Percentiles rank a stretch among this genome's conserved stretches.
phyloP scores from a whole-genome alignment of 768 basidiomycete species.

The Psilocybe cyanescens region DNA sequence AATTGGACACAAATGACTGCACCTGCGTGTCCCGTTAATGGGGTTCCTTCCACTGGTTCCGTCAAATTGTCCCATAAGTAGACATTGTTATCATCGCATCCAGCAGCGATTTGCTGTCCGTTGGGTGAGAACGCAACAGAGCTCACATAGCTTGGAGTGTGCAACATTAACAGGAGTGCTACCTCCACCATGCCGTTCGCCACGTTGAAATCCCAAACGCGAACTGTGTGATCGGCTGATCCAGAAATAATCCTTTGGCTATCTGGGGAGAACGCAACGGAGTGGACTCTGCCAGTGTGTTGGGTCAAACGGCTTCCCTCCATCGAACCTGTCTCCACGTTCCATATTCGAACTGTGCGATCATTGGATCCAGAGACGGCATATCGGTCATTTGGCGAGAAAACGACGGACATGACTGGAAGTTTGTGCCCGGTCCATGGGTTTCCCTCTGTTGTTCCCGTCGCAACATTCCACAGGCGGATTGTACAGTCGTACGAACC shows the following conservation, averaged over 20 bases:
- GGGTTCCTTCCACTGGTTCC: background rate
- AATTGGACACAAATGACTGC: background rate
- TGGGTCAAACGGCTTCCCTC: background rate
- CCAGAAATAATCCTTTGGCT: slow-evolving; percentile 34
- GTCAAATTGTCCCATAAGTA: background rate
- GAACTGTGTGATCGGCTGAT: slow-evolving; percentile 37
- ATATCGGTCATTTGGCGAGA: slow-evolving; percentile 15
- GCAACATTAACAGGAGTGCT: background rate
- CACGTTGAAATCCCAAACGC: slow-evolving; percentile 34
- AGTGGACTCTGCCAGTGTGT: slow-evolving; percentile 12
- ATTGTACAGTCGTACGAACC: background rate
- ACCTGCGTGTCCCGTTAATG: background rate
- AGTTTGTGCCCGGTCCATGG: background rate
- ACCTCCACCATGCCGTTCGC: background rate
- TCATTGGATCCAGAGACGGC: slow-evolving; percentile 21
- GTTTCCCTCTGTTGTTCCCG: background rate
- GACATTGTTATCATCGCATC: background rate
- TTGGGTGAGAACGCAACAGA: no score
- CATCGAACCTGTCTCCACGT: background rate
- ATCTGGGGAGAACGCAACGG: slow-evolving; percentile 24
- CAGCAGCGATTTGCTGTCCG: background rate
- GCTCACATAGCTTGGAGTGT: no score
- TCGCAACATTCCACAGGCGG: background rate
- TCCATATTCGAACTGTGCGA: slow-evolving; percentile 26
- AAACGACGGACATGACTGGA: slow-evolving; percentile 8